These are phyloP conservation scores for Chlamydomonas urium DNA, from an alignment of 139 green algal species.

Conservation along the genomic window DNA sequence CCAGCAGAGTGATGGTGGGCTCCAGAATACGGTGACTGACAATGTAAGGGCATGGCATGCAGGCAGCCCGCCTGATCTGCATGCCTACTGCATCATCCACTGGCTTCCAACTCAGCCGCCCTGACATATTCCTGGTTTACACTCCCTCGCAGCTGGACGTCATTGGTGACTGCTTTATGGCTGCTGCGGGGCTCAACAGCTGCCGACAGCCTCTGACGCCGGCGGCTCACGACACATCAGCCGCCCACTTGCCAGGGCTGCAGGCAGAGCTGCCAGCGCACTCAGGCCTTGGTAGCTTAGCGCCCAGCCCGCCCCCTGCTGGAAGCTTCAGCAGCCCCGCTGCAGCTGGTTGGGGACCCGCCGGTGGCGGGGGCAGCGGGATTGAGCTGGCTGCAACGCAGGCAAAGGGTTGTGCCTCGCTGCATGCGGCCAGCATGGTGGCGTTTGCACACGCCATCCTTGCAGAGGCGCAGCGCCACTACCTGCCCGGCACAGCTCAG, in stretches of 20 bases:
- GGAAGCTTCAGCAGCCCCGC: no score
- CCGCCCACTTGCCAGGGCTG: no score
- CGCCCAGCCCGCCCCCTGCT: no score
- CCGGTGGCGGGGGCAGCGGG: no score
- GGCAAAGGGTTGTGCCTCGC: no score
- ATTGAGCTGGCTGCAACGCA: no score
- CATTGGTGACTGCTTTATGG: conserved; percentile 8
- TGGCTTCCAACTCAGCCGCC: neutral
- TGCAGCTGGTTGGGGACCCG: no score
- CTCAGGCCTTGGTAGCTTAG: no score
- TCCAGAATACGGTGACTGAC: neutral
- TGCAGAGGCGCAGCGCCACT: neutral
- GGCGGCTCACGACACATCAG: no score
- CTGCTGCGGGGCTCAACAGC: neutral
- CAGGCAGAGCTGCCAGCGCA: no score
- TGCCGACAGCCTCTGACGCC: no score
- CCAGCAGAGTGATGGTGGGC: neutral
- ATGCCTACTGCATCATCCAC: neutral
- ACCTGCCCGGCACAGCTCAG: neutral
- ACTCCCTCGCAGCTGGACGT: neutral
- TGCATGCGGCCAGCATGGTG: conserved; percentile 3
- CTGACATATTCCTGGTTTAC: neutral
- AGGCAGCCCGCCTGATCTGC: neutral
- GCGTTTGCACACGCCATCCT: conserved; percentile 1
- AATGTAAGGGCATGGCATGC: neutral